A percentile compares a stretch with the other conserved stretches of the same genome.
Evolutionary conservation across 768 basidiomycete genomes (phyloP).

Genomic region (Pleurotus tuoliensis): DNA sequence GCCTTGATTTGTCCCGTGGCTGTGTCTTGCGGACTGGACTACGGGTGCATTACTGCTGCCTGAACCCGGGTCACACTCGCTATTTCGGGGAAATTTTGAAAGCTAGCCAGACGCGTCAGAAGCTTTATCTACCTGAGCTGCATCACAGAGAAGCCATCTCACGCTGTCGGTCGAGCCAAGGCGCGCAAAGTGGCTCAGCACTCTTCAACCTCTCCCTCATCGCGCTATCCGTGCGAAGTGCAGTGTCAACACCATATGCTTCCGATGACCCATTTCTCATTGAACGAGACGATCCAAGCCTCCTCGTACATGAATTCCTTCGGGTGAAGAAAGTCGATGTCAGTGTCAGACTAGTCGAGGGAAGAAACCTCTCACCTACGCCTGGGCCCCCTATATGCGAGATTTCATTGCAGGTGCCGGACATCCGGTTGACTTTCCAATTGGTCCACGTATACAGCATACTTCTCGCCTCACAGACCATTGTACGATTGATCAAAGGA

Average conservation of each 20-base stretch:
- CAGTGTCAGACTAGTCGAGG: slow-evolving; percentile 22
- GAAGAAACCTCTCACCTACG: slow-evolving; percentile 15
- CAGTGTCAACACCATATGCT: slow-evolving; percentile 63
- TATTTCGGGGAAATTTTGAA: slow-evolving; percentile 31
- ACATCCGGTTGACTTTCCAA: slow-evolving; percentile 49
- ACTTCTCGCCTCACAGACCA: slow-evolving; percentile 56
- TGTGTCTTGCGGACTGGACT: slow-evolving; percentile 54
- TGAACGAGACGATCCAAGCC: slow-evolving; percentile 46
- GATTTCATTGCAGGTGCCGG: slow-evolving; percentile 46
- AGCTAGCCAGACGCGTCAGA: slow-evolving; percentile 43
- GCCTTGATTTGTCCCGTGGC: slow-evolving; percentile 64
- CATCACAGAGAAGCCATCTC: slow-evolving; percentile 40
- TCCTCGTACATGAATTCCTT: slow-evolving; percentile 42
- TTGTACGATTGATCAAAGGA: slow-evolving; percentile 28
- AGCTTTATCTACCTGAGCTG: slow-evolving; percentile 53
- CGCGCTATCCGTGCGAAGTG: slow-evolving; percentile 52
- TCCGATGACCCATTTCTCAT: slow-evolving; percentile 61
- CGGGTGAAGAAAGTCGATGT: slow-evolving; percentile 28
- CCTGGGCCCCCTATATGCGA: slow-evolving; percentile 38
- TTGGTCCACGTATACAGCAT: slow-evolving; percentile 67
- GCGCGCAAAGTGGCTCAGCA: slow-evolving; percentile 32
- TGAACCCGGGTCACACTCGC: slow-evolving; percentile 35
- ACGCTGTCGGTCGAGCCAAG: slow-evolving; percentile 31
- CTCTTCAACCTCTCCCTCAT: slow-evolving; percentile 41
- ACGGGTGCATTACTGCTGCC: slow-evolving; percentile 52